Base-by-base conservation (phyloP, 192 early-diverging fungal genomes). In the Chytriomyces sp. region DNA sequence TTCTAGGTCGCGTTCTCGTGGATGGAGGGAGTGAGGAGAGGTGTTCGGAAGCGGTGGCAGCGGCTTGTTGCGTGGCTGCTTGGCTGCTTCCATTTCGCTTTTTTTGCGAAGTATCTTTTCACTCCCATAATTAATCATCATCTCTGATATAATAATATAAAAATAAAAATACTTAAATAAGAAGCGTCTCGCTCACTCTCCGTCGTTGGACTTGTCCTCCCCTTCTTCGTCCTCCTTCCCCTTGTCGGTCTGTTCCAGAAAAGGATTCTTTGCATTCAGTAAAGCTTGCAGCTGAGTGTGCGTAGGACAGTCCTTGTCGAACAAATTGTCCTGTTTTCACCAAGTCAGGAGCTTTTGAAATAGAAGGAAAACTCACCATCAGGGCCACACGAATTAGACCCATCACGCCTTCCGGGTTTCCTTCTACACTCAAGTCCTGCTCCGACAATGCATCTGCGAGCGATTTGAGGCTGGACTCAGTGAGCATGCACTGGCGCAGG, bases 371-470 rank as follows among this genome's bases (percentile, higher is more conserved):
- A 60, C 72, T 34, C 59, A 81, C 80, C 59, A 70, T 39, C 17
- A 83, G 54, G 5, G 64, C 22, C 1, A 83, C 36, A 28, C 82
- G 30, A 59, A 83, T 81, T 12, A 83, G 5, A 5, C 81, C 81
- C 5, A 75, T 31, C 66, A 77, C 22, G 5, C 81, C 81, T 22
- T 82, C 81, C 14, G 75, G 70, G 25, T 64, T 58, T 37, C 74
- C 54, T 8, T 86, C 85, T 4, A 36, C 54, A 0, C 78, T 77
- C 5, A 68, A 41, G 58, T 86, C 85, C 53, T 86, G 85, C 25
- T 83, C 80, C 33, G 41, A n/a, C 28, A 86, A 44, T 12, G 77
- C 79, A 19, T 86, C 85, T 26, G 67, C 44, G 0, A 86, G 58
- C 14, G 55, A 31, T 62, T 81, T 81, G 17, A 82, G 28, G 8